phyloP scores from a whole-genome alignment of 768 basidiomycete species.

The Leccinum longicurvipes region DNA sequence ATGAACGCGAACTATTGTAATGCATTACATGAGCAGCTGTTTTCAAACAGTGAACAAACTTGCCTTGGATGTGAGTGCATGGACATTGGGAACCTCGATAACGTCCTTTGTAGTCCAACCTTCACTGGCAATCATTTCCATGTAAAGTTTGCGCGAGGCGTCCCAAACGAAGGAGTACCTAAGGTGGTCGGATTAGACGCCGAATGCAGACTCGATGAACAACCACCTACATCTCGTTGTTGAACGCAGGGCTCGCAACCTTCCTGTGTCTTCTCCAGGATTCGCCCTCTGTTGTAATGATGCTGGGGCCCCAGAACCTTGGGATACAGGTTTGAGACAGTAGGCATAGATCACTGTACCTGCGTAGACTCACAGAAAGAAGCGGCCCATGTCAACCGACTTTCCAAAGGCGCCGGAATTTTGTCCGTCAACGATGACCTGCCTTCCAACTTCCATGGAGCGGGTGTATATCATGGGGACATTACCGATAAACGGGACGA shows the following conservation, averaged over 20 bases:
- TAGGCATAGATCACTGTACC: neutral
- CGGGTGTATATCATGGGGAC: conserved; percentile 20
- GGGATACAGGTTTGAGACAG: neutral
- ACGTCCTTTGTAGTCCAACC: conserved; percentile 17
- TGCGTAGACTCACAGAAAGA: conserved; percentile 19
- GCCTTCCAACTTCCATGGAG: conserved; percentile 20
- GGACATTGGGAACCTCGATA: conserved; percentile 13
- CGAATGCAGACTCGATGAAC: neutral
- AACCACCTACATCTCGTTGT: conserved; percentile 21
- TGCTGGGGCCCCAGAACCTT: conserved; percentile 20
- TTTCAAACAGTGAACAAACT: neutral
- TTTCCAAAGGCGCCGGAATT: conserved; percentile 19
- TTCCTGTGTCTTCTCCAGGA: conserved; percentile 22
- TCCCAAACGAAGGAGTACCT: conserved; percentile 25
- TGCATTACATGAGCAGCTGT: neutral
- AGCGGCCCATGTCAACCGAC: conserved; percentile 4
- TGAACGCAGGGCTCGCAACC: conserved; percentile 21
- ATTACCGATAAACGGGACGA: conserved; percentile 20
- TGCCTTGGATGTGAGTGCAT: conserved; percentile 20
- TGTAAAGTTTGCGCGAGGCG: conserved; percentile 15
- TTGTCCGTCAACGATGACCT: conserved; percentile 18
- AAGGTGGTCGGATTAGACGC: neutral
- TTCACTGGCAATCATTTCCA: conserved; percentile 16
- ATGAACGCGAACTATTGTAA: conserved; percentile 17
- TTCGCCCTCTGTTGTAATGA: conserved; percentile 12